Conservation (phyloP, 2,329 filamentous ascomycete species). For the Penicillium expansum region DNA sequence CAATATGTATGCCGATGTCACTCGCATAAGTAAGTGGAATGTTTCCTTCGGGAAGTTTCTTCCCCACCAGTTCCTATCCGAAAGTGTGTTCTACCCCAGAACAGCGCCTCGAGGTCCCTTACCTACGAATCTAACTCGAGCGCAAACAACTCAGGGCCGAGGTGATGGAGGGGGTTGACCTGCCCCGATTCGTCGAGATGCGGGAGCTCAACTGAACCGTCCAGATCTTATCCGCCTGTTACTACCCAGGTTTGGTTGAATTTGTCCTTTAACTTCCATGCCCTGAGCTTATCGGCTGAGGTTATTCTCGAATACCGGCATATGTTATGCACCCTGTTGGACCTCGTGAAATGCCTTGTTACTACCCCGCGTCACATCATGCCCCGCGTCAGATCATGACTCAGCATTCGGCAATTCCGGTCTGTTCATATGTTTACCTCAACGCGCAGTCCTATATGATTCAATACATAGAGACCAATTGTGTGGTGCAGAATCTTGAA, state of each 20-base stretch:
- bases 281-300: fast-evolving
- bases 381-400: not conserved
- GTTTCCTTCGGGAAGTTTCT: not conserved
- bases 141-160: not conserved
- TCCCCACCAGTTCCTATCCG: no score
- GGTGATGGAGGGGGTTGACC: not conserved
- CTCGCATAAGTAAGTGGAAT: not conserved
- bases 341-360: not conserved
- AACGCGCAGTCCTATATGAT: no score
- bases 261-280: not conserved
- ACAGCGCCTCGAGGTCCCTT: no score
- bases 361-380: no score
- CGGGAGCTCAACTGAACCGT: not conserved
- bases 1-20: not conserved
- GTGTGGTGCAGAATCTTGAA: not conserved
- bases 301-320: not conserved
- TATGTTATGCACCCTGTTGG: not conserved
- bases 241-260: not conserved
- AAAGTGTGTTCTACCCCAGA: not conserved
- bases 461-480: not conserved
- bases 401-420: not conserved
- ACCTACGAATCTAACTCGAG: not conserved
- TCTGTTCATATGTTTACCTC: not conserved
- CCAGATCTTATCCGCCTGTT: not conserved
- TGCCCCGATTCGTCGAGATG: not conserved